phyloP scores from a whole-genome alignment of 192 early-diverging fungal genomes.

The Spizellomyces punctatus region DNA sequence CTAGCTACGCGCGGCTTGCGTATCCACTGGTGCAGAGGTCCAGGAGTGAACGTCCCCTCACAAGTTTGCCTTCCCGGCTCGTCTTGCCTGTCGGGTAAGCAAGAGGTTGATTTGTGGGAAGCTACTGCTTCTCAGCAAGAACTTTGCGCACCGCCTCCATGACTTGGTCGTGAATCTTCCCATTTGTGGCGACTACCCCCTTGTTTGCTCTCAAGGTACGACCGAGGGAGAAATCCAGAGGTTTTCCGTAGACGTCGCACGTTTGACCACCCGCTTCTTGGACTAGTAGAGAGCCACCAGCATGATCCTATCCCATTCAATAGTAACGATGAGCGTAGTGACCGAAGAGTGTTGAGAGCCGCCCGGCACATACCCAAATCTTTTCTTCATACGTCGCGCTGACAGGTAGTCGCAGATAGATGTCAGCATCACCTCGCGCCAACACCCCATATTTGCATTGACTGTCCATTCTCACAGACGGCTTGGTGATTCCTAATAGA shows the following conservation, averaged over 20 bases:
- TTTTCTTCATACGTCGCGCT: conserved; percentile 88
- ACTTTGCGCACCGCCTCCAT: conserved; percentile 67
- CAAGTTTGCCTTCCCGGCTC: no score
- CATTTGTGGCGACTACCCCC: conserved; percentile 85
- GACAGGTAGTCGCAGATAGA: conserved; percentile 86
- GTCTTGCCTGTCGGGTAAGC: no score
- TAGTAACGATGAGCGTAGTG: neutral
- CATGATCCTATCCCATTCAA: conserved; percentile 75
- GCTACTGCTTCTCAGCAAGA: neutral
- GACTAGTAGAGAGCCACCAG: conserved; percentile 86
- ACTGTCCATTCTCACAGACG: conserved; percentile 91
- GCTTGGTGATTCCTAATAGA: conserved; percentile 77
- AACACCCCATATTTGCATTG: conserved; percentile 97
- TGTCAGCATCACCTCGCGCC: conserved; percentile 89
- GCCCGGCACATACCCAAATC: conserved; percentile 78
- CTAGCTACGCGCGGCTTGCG: no score
- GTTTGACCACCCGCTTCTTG: conserved; percentile 90
- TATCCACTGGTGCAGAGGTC: no score
- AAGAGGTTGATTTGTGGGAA: no score
- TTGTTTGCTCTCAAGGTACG: conserved; percentile 81
- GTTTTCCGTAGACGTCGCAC: conserved; percentile 78
- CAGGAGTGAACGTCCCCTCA: no score
- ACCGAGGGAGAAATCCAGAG: conserved; percentile 88
- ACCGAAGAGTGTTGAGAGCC: no score
- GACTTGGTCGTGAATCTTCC: conserved; percentile 70